phyloP scores from a whole-genome alignment of 2,329 filamentous ascomycete species.

The Stagonosporopsis vannaccii region DNA sequence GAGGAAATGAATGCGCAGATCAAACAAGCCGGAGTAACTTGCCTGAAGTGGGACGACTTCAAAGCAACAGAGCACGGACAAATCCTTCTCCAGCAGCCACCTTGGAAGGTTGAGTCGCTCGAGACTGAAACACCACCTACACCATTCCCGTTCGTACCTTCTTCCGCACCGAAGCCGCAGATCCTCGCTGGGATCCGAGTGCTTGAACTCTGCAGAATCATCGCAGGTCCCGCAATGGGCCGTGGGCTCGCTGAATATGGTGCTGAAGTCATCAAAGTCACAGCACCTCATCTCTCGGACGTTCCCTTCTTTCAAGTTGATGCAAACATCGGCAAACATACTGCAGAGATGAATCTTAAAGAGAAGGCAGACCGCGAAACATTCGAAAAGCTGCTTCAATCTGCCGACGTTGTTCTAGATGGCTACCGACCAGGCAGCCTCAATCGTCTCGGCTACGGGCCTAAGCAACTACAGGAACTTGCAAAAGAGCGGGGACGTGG shows the following conservation, averaged over 20 bases:
- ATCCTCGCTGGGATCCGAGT: constrained; percentile 70
- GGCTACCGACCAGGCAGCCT: constrained; percentile 74
- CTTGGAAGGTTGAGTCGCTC: constrained; percentile 59
- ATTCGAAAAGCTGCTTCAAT: constrained; percentile 67
- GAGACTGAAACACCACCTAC: constrained; percentile 60
- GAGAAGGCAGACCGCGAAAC: constrained; percentile 58
- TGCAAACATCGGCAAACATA: constrained; percentile 75
- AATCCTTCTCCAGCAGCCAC: constrained; percentile 51
- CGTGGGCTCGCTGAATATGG: constrained; percentile 78
- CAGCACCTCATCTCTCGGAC: constrained; percentile 71
- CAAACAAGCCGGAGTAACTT: constrained; percentile 53
- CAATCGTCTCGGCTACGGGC: constrained; percentile 69
- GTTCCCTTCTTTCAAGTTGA: constrained; percentile 77
- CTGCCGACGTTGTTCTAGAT: constrained; percentile 72
- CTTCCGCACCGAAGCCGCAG: constrained; percentile 41
- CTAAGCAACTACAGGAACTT: constrained; percentile 61
- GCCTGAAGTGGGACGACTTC: constrained; percentile 53
- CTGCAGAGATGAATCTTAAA: constrained; percentile 69
- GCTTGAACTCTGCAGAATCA: constrained; percentile 76
- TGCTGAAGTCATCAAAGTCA: constrained; percentile 76
- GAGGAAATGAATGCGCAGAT: constrained; percentile 53
- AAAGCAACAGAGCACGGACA: constrained; percentile 51
- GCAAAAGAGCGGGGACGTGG: constrained; percentile 65
- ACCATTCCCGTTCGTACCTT: constrained; percentile 56
- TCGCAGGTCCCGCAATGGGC: constrained; percentile 76